phyloP scores from a whole-genome alignment of 2,329 filamentous ascomycete species.

The Ceratocystis lukuohia region DNA sequence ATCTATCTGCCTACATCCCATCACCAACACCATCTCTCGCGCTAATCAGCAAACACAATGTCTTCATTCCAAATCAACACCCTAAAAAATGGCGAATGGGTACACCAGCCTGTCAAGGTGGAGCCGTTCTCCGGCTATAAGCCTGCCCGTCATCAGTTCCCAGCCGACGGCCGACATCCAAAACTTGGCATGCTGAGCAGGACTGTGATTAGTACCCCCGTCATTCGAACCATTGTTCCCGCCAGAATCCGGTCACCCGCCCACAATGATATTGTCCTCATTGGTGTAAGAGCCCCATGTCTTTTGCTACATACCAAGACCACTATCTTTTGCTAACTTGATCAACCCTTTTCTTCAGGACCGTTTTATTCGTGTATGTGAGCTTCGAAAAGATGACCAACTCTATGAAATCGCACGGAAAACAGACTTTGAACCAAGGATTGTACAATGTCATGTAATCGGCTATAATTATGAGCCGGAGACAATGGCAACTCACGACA shows the following conservation, averaged over 20 bases:
- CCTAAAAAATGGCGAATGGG: constrained; percentile 42
- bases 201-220: constrained; percentile 63
- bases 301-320: background rate
- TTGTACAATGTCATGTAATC: constrained; percentile 66
- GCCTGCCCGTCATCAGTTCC: constrained; percentile 23
- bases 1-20: background rate
- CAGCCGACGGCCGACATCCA: constrained; percentile 32
- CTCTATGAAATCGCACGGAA: constrained; percentile 66
- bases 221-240: constrained; percentile 63
- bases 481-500: background rate
- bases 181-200: constrained; percentile 60
- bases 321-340: background rate
- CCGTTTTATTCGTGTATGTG: constrained; percentile 65
- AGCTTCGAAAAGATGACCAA: constrained; percentile 55
- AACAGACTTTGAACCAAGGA: constrained; percentile 62
- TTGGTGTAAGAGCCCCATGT: constrained; percentile 49
- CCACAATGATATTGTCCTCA: constrained; percentile 72
- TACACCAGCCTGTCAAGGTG: constrained; percentile 38
- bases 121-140: constrained; percentile 27
- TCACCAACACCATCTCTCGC: background rate
- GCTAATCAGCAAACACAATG: background rate
- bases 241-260: constrained; percentile 57
- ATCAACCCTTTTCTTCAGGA: constrained; percentile 36
- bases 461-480: constrained; percentile 29
- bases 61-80: constrained; percentile 38